Percentiles rank a stretch among this genome's conserved stretches.
phyloP scores from a whole-genome alignment of 805 yeast species.

The Komagataella pastoris region DNA sequence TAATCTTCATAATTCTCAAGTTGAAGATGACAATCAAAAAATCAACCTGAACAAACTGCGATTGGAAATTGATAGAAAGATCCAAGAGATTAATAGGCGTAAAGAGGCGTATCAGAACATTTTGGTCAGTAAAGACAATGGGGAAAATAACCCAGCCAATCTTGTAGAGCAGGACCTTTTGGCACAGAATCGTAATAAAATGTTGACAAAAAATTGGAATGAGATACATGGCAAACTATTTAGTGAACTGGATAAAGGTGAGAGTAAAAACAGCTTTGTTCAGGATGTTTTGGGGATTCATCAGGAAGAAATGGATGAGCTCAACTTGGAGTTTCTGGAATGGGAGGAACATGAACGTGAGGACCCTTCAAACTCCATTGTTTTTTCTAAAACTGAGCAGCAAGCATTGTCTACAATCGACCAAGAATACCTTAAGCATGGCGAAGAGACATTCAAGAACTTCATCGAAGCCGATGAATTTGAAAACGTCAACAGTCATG shows the following conservation, averaged over 20 bases:
- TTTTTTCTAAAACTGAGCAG: not conserved
- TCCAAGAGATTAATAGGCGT: not conserved
- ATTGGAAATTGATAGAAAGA: not conserved
- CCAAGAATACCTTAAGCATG: not conserved
- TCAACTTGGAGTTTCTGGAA: slow-evolving; percentile 19
- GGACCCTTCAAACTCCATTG: not conserved
- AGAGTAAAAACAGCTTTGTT: slow-evolving; percentile 4
- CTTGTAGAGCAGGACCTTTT: slow-evolving; percentile 6
- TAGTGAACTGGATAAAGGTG: slow-evolving; percentile 8
- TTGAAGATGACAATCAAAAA: not conserved
- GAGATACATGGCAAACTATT: slow-evolving; percentile 22
- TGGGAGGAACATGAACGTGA: slow-evolving; percentile 3
- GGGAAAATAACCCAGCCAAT: not conserved
- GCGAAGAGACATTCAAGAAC: not conserved
- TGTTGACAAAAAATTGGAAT: slow-evolving; percentile 28
- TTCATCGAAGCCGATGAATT: slow-evolving; percentile 8
- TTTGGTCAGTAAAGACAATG: not conserved
- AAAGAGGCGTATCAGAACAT: not conserved
- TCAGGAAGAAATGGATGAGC: slow-evolving; percentile 28
- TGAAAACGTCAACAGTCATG: slow-evolving; percentile 7
- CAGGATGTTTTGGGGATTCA: slow-evolving; percentile 2
- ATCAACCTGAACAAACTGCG: not conserved
- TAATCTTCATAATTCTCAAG: not conserved
- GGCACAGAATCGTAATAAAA: slow-evolving; percentile 11
- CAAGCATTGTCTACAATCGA: not conserved